phyloP scores from a whole-genome alignment of 1,284 basidiomycete species.

The Phellopilus nigrolimitatus region DNA sequence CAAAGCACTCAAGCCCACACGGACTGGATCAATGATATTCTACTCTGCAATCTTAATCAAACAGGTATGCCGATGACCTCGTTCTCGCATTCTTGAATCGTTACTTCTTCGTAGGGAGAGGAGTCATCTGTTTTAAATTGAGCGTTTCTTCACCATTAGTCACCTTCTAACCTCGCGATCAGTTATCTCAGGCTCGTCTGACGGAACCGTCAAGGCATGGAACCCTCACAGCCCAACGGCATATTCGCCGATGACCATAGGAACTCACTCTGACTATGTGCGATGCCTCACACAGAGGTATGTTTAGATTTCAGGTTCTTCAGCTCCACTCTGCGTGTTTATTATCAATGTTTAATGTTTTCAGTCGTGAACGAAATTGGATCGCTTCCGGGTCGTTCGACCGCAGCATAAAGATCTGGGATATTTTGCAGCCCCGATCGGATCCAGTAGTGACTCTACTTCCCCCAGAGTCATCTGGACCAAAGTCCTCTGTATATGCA shows the following conservation, averaged over 20 bases:
- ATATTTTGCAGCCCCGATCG: conserved; percentile 47
- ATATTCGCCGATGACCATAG: conserved; percentile 65
- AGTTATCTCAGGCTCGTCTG: conserved; percentile 94
- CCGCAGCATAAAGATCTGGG: conserved; percentile 92
- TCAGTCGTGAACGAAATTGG: conserved; percentile 73
- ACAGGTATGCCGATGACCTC: conserved; percentile 50
- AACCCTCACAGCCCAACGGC: conserved; percentile 66
- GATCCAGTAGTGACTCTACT: conserved; percentile 56
- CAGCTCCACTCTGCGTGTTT: no score
- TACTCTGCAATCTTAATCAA: conserved; percentile 90
- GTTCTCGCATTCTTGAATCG: not conserved
- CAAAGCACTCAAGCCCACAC: conserved; percentile 84
- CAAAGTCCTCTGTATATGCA: conserved; percentile 79
- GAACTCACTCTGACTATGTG: conserved; percentile 91
- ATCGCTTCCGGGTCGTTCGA: conserved; percentile 95
- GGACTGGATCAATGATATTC: conserved; percentile 96
- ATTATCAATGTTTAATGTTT: conserved; percentile 16
- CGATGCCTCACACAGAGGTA: conserved; percentile 79
- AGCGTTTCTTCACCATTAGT: not conserved
- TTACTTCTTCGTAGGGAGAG: not conserved
- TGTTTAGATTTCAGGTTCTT: no score
- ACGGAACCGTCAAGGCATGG: conserved; percentile 94
- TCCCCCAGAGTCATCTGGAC: conserved; percentile 53
- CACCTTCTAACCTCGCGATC: conserved; percentile 12
- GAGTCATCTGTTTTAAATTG: not conserved